Evolutionary conservation across 169 alveolate genomes (phyloP), one percentile per base, ranked within the genome.

Genomic region (Plasmodium sp.): DNA sequence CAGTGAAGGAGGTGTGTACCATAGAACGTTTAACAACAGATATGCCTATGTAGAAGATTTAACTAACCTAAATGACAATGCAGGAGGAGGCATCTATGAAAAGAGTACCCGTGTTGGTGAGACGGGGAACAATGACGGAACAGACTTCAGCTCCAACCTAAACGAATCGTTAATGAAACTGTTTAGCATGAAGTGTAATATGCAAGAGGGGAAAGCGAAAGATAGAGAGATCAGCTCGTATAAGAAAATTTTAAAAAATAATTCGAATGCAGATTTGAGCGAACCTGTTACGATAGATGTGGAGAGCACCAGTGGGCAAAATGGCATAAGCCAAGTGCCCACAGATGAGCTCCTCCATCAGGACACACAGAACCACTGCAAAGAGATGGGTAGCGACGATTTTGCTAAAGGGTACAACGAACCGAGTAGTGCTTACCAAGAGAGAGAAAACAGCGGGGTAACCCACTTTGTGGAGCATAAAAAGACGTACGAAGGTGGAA

Each of bases 141-240:
- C 45, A 14, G 48, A 41, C 62, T 72, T 71, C 12, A n/a, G 2
- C 34, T 36, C 83, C 22, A 54, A 27, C 27, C 31, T 84, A 18
- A 84, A 84, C 41, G 33, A 39, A 16, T 72, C 92, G 14, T 31
- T 71, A 43, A 84, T 84, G 34, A 84, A 43, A 22, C 18, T 84
- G 36, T 22, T 84, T 36, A 84, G 39, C n/a, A 54, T 84, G 79
- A 51, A 58, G 10, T 51, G 27, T 43, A 56, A 41, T 18, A 31
- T 33, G 16, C 36, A 82, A 82, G 67, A 33, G 73, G 41, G n/a
- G 10, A 67, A 18, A 31, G 6, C 2, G 27, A 36, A 67, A 14
- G 41, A 67, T 67, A 67, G 77, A 27, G 43, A 67, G 16, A 67
- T 27, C 39, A 31, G 7, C 39, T 67, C 39, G 77, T 67, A 22